These are phyloP conservation scores for Pseudogymnoascus sp. DNA, from an alignment of 2,329 filamentous ascomycete genomes.

Conservation along the genomic window DNA sequence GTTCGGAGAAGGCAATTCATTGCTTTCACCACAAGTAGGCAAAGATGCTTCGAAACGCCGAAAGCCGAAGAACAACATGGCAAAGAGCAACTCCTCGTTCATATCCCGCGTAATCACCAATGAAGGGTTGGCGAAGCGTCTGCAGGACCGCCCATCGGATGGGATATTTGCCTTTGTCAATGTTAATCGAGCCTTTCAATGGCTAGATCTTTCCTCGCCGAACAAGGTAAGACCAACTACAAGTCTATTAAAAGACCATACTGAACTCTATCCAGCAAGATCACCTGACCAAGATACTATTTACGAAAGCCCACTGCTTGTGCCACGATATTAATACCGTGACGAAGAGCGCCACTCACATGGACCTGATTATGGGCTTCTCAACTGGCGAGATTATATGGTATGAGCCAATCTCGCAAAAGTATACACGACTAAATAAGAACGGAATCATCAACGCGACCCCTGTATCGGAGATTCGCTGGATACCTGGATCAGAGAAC, in stretches of 20 bases:
- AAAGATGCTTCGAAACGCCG: conserved; percentile 74
- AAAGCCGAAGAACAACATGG: conserved; percentile 97
- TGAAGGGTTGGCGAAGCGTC: conserved; percentile 68
- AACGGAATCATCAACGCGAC: conserved; percentile 87
- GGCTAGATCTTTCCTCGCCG: conserved; percentile 79
- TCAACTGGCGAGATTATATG: conserved; percentile 96
- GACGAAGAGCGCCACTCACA: conserved; percentile 71
- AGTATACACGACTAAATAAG: conserved; percentile 93
- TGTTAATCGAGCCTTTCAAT: conserved; percentile 90
- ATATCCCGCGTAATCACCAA: conserved; percentile 94
- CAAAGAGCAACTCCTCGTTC: conserved; percentile 97
- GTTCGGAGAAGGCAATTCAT: conserved; percentile 80
- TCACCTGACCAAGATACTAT: conserved; percentile 89
- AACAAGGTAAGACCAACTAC: conserved; percentile 46
- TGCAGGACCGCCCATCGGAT: conserved; percentile 70
- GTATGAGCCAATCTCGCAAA: conserved; percentile 95
- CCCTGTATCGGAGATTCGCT: conserved; percentile 78
- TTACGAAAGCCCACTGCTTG: conserved; percentile 90
- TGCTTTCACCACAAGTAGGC: conserved; percentile 54
- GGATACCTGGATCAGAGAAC: conserved; percentile 91
- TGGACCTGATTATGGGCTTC: conserved; percentile 92
- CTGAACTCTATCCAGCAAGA: conserved; percentile 39
- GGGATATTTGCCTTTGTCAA: conserved; percentile 90
- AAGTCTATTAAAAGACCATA: background rate
- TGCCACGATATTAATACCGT: conserved; percentile 86